phyloP scores from a whole-genome alignment of 139 green algal genomes.

The Tetraselmis chui region DNA sequence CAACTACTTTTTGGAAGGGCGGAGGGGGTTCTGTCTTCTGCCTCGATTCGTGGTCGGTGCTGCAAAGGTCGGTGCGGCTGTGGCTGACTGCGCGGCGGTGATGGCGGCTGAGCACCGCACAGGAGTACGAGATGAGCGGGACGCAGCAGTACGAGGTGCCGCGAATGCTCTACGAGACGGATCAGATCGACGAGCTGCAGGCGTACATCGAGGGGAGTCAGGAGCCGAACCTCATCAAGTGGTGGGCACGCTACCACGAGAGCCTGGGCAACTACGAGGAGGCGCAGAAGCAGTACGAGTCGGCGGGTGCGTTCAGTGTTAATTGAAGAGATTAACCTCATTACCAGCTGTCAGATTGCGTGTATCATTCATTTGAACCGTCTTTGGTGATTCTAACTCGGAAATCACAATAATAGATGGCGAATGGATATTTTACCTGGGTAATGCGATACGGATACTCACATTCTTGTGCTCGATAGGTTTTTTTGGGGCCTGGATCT shows the following conservation, averaged over 20 bases:
- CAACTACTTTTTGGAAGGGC: too few relatives aligned
- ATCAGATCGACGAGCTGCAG: slow-evolving; percentile 46
- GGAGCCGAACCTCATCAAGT: neutral
- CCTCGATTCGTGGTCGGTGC: neutral
- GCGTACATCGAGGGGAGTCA: slow-evolving; percentile 33
- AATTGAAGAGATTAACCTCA: too few relatives aligned
- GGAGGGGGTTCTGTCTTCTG: neutral
- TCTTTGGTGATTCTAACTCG: too few relatives aligned
- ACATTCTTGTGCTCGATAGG: too few relatives aligned
- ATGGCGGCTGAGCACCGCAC: neutral
- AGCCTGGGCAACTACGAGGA: slow-evolving; percentile 43
- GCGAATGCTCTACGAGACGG: slow-evolving; percentile 57
- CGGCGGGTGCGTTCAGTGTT: slow-evolving; percentile 29
- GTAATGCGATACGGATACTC: too few relatives aligned
- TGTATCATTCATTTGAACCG: too few relatives aligned
- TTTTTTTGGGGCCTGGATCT: too few relatives aligned
- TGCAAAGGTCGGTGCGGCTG: neutral
- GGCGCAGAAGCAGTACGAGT: slow-evolving; percentile 53
- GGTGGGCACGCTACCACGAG: slow-evolving; percentile 70
- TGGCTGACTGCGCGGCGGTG: neutral
- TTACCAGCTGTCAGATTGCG: too few relatives aligned
- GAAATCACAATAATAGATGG: too few relatives aligned
- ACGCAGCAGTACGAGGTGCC: slow-evolving; percentile 49
- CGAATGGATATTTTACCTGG: too few relatives aligned
- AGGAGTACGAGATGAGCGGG: slow-evolving; percentile 49